Conservation (phyloP, 768 basidiomycete genomes). For the Clitopilus hobsonii region DNA sequence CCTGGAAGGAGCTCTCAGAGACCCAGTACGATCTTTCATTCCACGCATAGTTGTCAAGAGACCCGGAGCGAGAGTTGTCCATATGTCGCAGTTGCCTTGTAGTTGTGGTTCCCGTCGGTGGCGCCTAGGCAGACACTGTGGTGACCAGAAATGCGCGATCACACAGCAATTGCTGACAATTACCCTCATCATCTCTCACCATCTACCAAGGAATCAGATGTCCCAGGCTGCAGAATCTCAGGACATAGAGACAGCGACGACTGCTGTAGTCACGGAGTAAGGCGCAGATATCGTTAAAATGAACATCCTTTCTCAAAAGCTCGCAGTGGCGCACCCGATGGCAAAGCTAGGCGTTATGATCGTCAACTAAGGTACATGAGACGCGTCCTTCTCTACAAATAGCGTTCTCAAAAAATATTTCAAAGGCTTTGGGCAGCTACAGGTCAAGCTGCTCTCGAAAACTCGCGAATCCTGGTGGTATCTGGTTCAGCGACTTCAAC, state of each 20-base stretch:
- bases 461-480: constrained; percentile 75
- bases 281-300: neutral
- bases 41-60: no score
- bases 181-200: neutral
- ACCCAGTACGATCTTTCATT: no score
- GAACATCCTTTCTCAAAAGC: constrained; percentile 4
- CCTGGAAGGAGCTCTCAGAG: no score
- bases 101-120: no score
- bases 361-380: constrained; percentile 80
- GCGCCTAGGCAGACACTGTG: no score
- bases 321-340: constrained; percentile 67
- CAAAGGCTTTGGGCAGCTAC: constrained; percentile 87
- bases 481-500: constrained; percentile 81
- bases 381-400: neutral
- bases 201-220: no score
- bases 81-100: no score
- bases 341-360: constrained; percentile 89
- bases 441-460: constrained; percentile 87
- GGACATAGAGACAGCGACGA: constrained; percentile 8
- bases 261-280: constrained; percentile 6
- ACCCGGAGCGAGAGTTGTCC: no score
- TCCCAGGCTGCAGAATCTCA: constrained; percentile 5
- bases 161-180: neutral
- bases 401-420: neutral
- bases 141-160: no score